Evolutionary conservation across 768 basidiomycete species (phyloP).

Genomic region (Termitomyces sp.): DNA sequence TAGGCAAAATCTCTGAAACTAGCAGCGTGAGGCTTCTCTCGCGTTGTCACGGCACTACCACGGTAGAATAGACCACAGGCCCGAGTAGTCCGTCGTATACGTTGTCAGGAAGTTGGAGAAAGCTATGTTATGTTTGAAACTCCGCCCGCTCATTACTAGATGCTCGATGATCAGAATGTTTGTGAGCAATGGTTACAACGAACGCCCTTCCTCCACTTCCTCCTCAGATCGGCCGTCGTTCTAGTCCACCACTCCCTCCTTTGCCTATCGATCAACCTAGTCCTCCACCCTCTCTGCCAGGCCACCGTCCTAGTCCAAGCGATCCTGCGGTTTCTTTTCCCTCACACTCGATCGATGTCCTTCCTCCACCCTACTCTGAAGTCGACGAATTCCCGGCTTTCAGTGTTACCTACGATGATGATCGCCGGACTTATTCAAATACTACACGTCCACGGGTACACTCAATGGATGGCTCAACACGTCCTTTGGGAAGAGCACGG

Average conservation of each 20-base stretch:
- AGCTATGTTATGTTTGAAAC: slow-evolving; percentile 1
- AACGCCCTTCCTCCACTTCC: slow-evolving; percentile 6
- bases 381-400: slow-evolving; percentile 17
- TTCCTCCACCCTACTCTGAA: slow-evolving; percentile 17
- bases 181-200: background rate
- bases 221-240: background rate
- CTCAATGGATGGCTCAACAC: slow-evolving; percentile 26
- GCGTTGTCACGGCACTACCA: background rate
- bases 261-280: background rate
- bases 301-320: background rate
- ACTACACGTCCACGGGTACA: slow-evolving; percentile 27
- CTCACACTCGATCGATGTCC: slow-evolving; percentile 26
- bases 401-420: slow-evolving; percentile 32
- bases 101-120: background rate
- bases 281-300: background rate
- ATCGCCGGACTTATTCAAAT: slow-evolving; percentile 16
- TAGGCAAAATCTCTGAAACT: background rate
- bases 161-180: background rate
- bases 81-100: background rate
- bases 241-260: slow-evolving; percentile 4
- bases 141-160: background rate
- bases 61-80: background rate
- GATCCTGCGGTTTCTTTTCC: slow-evolving; percentile 19
- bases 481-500: slow-evolving; percentile 31
- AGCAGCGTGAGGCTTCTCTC: background rate